Base-by-base conservation (phyloP, 352 stramenopile species). In the Peronospora tabacina region DNA sequence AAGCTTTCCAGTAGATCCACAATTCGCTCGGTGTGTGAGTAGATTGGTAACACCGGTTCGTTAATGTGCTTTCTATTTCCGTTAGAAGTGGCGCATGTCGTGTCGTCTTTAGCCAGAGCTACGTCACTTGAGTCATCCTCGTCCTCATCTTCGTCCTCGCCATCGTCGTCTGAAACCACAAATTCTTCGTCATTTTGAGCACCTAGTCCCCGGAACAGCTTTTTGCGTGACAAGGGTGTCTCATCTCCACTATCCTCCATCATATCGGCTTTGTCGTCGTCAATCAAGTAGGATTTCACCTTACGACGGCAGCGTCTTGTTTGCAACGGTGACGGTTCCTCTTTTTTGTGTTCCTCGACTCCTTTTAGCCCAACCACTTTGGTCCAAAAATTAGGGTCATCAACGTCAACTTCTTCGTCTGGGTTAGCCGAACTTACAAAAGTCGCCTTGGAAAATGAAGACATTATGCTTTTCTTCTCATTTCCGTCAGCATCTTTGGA, bases 361-460 rank as follows among this genome's bases (percentile, higher is more conserved):
- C 61, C 77, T 43, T 95, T 82, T 7, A 97, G 55, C 0, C 90
- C 90, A 24, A 96, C 81, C 1, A 96, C 83, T 50, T 97, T 97
- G 16, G 80, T 95, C 90, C 90, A 97, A 52, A 97, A 97, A 44
- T 97, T 89, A 0, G 90, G 90, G 47, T 97, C 90, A 48, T 97
- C 85, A 22, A 97, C 53, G 32, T 93, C 90, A 7, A 97, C 85
- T 45, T 91, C 68, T 33, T 89, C 80, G 36, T 95, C 79, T 6
- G 85, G 79, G 45, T 93, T 89, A 1, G 72, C 55, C 1, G 86
- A 95, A 32, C 74, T 90, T 41, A 97, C 85, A 51, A 97, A 97
- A 17, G 83, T 95, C 1, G 90, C 90, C 51, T 95, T 97, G 0
- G 87, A 96, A 42, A 97, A 97, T 0, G 82, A 94, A 2, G 84